Conservation (phyloP, 495 filamentous ascomycete species). For the Podospora pseudocomata region DNA sequence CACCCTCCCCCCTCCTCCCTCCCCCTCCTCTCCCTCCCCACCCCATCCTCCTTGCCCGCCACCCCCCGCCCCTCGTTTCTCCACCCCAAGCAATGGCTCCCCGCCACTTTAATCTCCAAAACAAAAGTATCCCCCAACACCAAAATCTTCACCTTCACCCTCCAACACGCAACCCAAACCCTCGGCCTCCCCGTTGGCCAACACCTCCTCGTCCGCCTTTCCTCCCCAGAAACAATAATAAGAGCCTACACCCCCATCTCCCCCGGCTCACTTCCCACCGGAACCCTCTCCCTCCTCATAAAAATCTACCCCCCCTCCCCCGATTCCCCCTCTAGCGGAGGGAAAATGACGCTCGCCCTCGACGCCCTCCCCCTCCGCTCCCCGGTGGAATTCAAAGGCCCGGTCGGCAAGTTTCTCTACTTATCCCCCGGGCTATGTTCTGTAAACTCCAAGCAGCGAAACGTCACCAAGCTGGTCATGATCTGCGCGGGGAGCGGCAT, state of each 20-base stretch:
- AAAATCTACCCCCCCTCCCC: constrained; percentile 75
- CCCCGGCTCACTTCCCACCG: constrained; percentile 49
- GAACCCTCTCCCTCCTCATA: constrained; percentile 69
- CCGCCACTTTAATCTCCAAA: constrained; percentile 62
- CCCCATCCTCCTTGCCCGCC: constrained; percentile 54
- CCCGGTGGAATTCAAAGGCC: constrained; percentile 82
- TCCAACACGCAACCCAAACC: constrained; percentile 67
- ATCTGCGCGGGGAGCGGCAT: constrained; percentile 87
- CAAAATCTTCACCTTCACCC: constrained; percentile 74
- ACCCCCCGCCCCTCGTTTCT: constrained; percentile 61
- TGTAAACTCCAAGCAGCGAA: constrained; percentile 56
- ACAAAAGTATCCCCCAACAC: constrained; percentile 73
- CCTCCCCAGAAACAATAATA: constrained; percentile 74
- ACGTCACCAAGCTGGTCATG: constrained; percentile 74
- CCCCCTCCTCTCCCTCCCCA: constrained; percentile 7
- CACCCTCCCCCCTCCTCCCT: constrained; percentile 62
- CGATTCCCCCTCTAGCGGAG: constrained; percentile 45
- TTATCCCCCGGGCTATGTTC: constrained; percentile 61
- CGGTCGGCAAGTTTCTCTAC: constrained; percentile 86
- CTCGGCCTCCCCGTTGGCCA: constrained; percentile 84
- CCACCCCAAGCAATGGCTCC: constrained; percentile 66
- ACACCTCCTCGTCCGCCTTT: constrained; percentile 82
- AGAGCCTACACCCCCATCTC: constrained; percentile 89
- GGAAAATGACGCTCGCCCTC: constrained; percentile 81
- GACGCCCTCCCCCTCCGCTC: constrained; percentile 68